phyloP scores from a whole-genome alignment of 805 yeast genomes.

The Wickerhamomyces silvicola region DNA sequence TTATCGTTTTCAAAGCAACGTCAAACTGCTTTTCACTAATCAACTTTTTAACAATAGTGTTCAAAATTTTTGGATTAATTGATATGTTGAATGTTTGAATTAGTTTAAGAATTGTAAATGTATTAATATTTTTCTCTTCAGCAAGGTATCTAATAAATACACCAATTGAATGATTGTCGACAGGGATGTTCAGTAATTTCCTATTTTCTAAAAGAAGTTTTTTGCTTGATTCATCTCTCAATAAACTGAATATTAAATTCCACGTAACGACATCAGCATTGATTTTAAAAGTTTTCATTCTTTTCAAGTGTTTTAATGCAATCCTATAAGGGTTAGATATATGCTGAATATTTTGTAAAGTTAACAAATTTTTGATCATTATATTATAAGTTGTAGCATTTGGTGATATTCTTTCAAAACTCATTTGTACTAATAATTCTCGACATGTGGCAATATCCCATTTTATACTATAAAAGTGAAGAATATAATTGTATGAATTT shows the following conservation, averaged over 20 bases:
- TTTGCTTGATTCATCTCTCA: constrained; percentile 29
- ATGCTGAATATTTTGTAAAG: constrained; percentile 23
- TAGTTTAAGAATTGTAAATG: constrained; percentile 9
- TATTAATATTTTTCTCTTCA: constrained; percentile 6
- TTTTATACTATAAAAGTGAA: constrained; percentile 31
- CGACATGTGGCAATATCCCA: constrained; percentile 36
- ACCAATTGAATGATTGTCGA: constrained; percentile 22
- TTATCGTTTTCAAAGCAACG: constrained; percentile 25
- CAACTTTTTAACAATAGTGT: constrained; percentile 21
- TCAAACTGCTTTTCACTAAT: constrained; percentile 22
- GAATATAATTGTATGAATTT: constrained; percentile 29
- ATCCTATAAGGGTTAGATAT: constrained; percentile 23
- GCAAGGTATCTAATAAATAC: constrained; percentile 21
- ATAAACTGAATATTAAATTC: constrained; percentile 26
- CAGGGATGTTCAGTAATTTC: constrained; percentile 24
- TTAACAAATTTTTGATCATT: constrained; percentile 26
- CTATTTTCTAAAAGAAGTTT: constrained; percentile 26
- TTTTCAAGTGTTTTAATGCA: constrained; percentile 23
- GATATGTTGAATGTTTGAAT: constrained; percentile 17
- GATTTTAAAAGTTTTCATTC: constrained; percentile 24
- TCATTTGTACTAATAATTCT: constrained; percentile 35
- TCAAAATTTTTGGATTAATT: constrained; percentile 19
- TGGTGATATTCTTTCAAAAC: constrained; percentile 25
- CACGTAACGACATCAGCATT: constrained; percentile 33
- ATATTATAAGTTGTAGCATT: constrained; percentile 34